Conservation (phyloP, 129 eudicot genomes). For the Flaveria brownii region DNA sequence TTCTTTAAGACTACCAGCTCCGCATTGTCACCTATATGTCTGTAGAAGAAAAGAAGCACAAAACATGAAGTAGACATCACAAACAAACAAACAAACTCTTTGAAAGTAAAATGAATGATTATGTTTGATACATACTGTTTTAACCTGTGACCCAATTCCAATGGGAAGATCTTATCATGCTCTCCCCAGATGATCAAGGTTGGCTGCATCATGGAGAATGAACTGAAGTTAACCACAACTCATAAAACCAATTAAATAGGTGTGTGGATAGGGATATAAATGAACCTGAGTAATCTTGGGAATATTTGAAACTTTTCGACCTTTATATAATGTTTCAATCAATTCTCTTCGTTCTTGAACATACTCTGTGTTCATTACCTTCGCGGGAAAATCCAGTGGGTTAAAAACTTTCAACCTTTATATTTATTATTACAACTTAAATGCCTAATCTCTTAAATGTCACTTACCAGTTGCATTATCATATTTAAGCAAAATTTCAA, state of each 20-base stretch:
- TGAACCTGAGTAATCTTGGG: constrained; percentile 76
- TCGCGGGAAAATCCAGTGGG: background rate
- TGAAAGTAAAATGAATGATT: background rate
- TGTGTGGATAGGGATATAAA: background rate
- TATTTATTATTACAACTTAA: background rate
- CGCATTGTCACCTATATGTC: constrained; percentile 68
- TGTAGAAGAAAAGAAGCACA: constrained; percentile 29
- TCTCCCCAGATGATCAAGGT: constrained; percentile 86
- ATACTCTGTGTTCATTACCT: constrained; percentile 76
- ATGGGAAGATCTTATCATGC: constrained; percentile 74
- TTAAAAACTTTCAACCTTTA: background rate
- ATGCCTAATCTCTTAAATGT: too few species aligned
- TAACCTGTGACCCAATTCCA: constrained; percentile 74
- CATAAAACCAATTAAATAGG: too few species aligned
- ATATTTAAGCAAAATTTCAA: too few species aligned
- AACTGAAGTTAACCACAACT: background rate
- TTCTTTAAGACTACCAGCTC: constrained; percentile 58
- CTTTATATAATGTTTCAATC: constrained; percentile 61
- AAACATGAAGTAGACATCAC: background rate
- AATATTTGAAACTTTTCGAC: constrained; percentile 69
- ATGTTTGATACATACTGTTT: constrained; percentile 42
- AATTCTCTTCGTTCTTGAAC: constrained; percentile 65
- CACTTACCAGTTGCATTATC: too few species aligned
- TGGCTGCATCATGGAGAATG: constrained; percentile 46
- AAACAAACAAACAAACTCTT: background rate